Evolutionary conservation across 2,329 filamentous ascomycete species (phyloP).

Genomic region (Fusarium longipes): DNA sequence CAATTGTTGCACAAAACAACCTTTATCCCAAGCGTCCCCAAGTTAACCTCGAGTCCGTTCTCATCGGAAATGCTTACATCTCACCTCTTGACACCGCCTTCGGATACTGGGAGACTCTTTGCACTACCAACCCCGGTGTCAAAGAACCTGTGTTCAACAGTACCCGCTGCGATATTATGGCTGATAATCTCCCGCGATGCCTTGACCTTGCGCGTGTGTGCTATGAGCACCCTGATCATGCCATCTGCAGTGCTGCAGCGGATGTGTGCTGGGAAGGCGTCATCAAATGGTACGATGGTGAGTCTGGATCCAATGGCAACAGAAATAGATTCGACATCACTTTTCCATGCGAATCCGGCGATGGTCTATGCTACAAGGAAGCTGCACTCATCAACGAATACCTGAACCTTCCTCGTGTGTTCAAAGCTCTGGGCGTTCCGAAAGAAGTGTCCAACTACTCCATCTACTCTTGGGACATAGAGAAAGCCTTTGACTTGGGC

Average conservation of each 20-base stretch:
- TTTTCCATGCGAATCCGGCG: not conserved
- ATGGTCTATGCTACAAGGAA: constrained; percentile 23
- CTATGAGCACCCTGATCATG: constrained; percentile 33
- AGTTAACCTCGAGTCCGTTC: constrained; percentile 23
- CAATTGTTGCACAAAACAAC: constrained; percentile 37
- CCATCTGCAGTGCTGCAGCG: constrained; percentile 27
- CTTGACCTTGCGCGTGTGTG: constrained; percentile 30
- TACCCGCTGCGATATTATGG: constrained; percentile 29
- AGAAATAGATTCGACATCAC: constrained; percentile 28
- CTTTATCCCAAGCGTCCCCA: constrained; percentile 25
- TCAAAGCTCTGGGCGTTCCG: constrained; percentile 14
- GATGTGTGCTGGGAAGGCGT: constrained; percentile 30
- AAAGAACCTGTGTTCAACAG: constrained; percentile 29
- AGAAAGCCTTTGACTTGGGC: not conserved
- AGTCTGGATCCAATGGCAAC: not conserved
- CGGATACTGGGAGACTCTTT: constrained; percentile 40
- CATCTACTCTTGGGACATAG: constrained; percentile 1
- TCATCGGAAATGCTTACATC: constrained; percentile 39
- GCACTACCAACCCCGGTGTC: constrained; percentile 34
- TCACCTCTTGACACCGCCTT: constrained; percentile 33
- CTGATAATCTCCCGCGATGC: constrained; percentile 35
- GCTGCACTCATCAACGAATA: constrained; percentile 7
- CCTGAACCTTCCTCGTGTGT: constrained; percentile 1
- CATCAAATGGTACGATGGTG: constrained; percentile 1
- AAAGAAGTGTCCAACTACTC: constrained; percentile 3